Conservation (phyloP, 495 filamentous ascomycete species). For the Penicillium salamii region DNA sequence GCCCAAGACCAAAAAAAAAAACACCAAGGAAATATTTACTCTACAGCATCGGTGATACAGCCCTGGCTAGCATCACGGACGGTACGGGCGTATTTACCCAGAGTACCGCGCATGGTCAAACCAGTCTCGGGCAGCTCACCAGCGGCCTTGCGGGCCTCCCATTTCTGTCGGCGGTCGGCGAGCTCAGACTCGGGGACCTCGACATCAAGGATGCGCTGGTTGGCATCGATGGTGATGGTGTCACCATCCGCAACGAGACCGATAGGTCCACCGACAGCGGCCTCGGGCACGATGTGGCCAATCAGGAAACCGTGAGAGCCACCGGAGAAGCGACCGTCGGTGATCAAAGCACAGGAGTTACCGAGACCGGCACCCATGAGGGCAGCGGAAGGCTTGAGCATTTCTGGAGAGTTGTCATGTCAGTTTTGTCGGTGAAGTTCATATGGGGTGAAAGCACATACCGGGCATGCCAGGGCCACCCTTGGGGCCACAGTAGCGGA, state of each 20-base stretch:
- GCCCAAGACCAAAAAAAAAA: constrained; percentile 6
- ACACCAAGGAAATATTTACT: constrained; percentile 20
- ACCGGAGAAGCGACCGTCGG: constrained; percentile 48
- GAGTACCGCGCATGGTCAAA: constrained; percentile 63
- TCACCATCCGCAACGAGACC: constrained; percentile 55
- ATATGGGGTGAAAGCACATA: constrained; percentile 24
- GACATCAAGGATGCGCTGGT: constrained; percentile 49
- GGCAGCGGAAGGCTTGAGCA: constrained; percentile 81
- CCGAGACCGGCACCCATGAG: constrained; percentile 87
- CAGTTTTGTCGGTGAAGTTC: background rate
- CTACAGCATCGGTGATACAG: constrained; percentile 47
- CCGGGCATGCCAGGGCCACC: constrained; percentile 94
- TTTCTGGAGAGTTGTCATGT: constrained; percentile 48
- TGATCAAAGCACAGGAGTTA: constrained; percentile 55
- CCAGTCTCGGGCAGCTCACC: constrained; percentile 36
- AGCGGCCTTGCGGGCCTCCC: constrained; percentile 44
- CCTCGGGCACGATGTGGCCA: constrained; percentile 56
- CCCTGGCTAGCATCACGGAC: constrained; percentile 71
- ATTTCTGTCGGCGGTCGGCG: constrained; percentile 59
- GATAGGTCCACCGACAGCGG: constrained; percentile 56
- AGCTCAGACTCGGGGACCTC: constrained; percentile 57
- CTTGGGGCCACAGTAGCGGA: constrained; percentile 94
- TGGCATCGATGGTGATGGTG: constrained; percentile 53
- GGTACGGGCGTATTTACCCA: constrained; percentile 83
- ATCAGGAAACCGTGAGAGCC: constrained; percentile 54